phyloP scores from a whole-genome alignment of 306 rosid species.

The Begonia masoniana region DNA sequence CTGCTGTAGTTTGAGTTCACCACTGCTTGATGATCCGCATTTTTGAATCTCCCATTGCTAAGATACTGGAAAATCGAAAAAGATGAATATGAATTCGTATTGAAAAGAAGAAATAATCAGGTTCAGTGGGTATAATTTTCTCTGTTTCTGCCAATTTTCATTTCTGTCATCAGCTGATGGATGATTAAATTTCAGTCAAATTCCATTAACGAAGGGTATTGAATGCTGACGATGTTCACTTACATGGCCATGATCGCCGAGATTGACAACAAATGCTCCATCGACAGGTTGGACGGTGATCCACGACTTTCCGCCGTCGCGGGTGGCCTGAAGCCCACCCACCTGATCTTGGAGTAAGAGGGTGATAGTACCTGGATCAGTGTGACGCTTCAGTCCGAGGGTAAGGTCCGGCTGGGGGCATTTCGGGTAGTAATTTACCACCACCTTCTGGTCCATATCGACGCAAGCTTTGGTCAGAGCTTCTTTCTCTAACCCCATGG shows the following conservation, averaged over 20 bases:
- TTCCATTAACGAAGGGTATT: too few species aligned
- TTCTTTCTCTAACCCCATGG: constrained; percentile 67
- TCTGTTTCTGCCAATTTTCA: too few species aligned
- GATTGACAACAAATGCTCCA: constrained; percentile 80
- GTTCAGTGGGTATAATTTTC: background rate
- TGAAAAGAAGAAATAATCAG: background rate
- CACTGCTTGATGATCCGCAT: constrained; percentile 83
- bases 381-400: constrained; percentile 68
- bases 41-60: constrained; percentile 79
- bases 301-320: constrained; percentile 59
- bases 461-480: constrained; percentile 57
- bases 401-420: constrained; percentile 85
- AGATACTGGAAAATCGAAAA: constrained; percentile 22
- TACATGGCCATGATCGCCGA: constrained; percentile 77
- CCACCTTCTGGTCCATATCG: constrained; percentile 82
- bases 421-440: constrained; percentile 62
- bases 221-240: constrained; percentile 5
- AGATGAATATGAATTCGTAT: background rate
- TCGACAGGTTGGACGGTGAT: constrained; percentile 72
- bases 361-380: constrained; percentile 73
- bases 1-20: constrained; percentile 63
- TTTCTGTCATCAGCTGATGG: too few species aligned
- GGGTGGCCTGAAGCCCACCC: constrained; percentile 77
- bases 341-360: constrained; percentile 73
- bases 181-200: too few species aligned